Evolutionary conservation across 495 filamentous ascomycete species (phyloP).

Genomic region (Penicillium steckii): DNA sequence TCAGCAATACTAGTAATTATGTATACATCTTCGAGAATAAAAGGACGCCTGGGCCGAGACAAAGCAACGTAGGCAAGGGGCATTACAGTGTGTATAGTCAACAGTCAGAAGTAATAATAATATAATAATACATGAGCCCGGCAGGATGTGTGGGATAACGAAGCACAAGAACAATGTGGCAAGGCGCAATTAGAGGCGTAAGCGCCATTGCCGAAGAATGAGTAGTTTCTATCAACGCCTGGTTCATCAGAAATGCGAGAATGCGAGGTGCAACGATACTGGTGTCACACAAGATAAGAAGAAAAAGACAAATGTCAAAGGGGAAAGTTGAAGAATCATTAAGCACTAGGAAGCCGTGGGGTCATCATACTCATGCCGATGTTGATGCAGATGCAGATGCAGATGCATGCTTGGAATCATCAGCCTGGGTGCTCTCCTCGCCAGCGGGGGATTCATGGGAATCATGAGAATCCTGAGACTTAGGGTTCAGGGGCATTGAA

Average conservation of each 20-base stretch:
- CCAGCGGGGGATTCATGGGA: background rate
- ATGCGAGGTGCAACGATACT: background rate
- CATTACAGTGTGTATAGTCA: background rate
- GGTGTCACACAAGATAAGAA: background rate
- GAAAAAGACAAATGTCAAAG: background rate
- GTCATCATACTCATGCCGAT: background rate
- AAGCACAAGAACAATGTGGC: background rate
- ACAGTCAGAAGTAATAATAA: background rate
- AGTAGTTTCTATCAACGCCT: background rate
- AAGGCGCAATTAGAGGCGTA: background rate
- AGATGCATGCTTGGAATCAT: background rate
- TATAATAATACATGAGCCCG: background rate
- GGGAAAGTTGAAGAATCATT: background rate
- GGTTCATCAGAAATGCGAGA: slow-evolving; percentile 1
- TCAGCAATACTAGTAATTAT: slow-evolving; percentile 9
- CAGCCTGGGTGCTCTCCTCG: background rate
- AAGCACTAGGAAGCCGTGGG: slow-evolving; percentile 3
- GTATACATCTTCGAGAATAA: slow-evolving; percentile 5
- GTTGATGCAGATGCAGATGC: background rate
- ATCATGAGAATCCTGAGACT: background rate
- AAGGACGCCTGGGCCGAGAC: background rate
- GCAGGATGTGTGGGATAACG: background rate
- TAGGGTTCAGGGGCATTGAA: background rate
- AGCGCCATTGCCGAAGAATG: background rate
- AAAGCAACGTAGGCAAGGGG: background rate